phyloP scores from a whole-genome alignment of 1,139 yeast genomes.

The Protomyces macrosporus region DNA sequence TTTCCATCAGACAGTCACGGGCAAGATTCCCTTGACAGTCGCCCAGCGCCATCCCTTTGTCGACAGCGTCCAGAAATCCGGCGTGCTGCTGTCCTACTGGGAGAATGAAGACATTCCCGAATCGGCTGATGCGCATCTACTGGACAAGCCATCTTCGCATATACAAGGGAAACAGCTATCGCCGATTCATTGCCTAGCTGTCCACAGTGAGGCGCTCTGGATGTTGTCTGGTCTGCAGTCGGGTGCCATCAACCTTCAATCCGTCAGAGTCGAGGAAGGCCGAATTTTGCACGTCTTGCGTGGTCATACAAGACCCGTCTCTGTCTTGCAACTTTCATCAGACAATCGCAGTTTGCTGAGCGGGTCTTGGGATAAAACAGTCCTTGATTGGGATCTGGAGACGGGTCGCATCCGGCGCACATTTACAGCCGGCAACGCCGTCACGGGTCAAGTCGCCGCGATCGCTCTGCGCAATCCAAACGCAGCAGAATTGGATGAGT shows the following conservation, averaged over 20 bases:
- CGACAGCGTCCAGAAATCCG: slow-evolving; percentile 77
- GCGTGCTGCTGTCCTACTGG: slow-evolving; percentile 82
- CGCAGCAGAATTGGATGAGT: slow-evolving; percentile 1
- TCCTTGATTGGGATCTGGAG: slow-evolving; percentile 79
- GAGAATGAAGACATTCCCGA: slow-evolving; percentile 55
- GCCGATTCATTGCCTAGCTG: slow-evolving; percentile 84
- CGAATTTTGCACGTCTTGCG: slow-evolving; percentile 67
- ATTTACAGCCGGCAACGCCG: slow-evolving; percentile 40
- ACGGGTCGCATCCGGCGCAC: slow-evolving; percentile 54
- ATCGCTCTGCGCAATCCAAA: slow-evolving; percentile 67
- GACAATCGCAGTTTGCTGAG: slow-evolving; percentile 61
- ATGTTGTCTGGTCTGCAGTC: slow-evolving; percentile 67
- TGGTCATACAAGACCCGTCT: slow-evolving; percentile 69
- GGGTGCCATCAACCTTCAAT: slow-evolving; percentile 84
- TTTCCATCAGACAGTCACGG: slow-evolving; percentile 76
- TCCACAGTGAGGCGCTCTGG: slow-evolving; percentile 79
- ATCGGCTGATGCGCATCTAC: not conserved
- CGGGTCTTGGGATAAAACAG: slow-evolving; percentile 85
- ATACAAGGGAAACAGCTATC: slow-evolving; percentile 47
- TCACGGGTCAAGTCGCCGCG: slow-evolving; percentile 74
- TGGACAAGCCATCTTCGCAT: not conserved
- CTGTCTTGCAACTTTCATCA: slow-evolving; percentile 59
- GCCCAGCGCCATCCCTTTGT: slow-evolving; percentile 86
- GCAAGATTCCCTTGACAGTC: slow-evolving; percentile 82
- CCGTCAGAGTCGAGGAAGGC: slow-evolving; percentile 81